Evolutionary conservation across 1,284 basidiomycete species (phyloP).

Genomic region (Volvariella volvacea): DNA sequence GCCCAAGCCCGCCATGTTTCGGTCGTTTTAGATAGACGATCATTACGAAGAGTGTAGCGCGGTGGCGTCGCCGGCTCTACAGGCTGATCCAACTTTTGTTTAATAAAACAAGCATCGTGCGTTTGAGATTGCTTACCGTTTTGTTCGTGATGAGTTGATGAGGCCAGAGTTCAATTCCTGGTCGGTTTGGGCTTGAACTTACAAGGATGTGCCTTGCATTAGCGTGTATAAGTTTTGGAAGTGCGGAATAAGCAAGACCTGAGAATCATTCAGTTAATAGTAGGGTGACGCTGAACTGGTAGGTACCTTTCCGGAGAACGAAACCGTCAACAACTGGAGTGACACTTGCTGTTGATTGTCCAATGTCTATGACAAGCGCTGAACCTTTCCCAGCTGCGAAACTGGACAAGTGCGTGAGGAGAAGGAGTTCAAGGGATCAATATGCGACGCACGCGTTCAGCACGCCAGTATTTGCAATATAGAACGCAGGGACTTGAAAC

Average conservation of each 20-base stretch:
- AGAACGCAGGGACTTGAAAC: slow-evolving; percentile 92
- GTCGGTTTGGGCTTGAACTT: slow-evolving; percentile 38
- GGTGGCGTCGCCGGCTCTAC: slow-evolving; percentile 56
- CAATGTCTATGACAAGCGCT: slow-evolving; percentile 92
- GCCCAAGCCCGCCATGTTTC: slow-evolving; percentile 79
- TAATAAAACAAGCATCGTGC: not conserved
- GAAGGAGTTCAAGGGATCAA: not conserved
- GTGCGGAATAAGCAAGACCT: slow-evolving; percentile 67
- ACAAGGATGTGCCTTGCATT: slow-evolving; percentile 63
- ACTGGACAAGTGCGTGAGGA: slow-evolving; percentile 29
- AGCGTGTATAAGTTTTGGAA: slow-evolving; percentile 74
- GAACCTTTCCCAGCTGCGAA: slow-evolving; percentile 97
- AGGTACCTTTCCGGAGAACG: slow-evolving; percentile 85
- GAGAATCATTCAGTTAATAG: not conserved
- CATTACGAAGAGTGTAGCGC: slow-evolving; percentile 64
- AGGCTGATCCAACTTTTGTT: slow-evolving; percentile 34
- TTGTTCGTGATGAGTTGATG: slow-evolving; percentile 88
- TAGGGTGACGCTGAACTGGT: not conserved
- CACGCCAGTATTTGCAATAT: slow-evolving; percentile 95
- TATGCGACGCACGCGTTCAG: slow-evolving; percentile 73
- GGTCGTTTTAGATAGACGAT: slow-evolving; percentile 69
- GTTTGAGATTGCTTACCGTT: slow-evolving; percentile 35
- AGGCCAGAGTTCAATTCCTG: slow-evolving; percentile 60
- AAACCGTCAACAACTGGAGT: slow-evolving; percentile 98
- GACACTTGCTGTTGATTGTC: slow-evolving; percentile 82